Conservation (phyloP, 305 asterid species). For the Petunia hybrid region DNA sequence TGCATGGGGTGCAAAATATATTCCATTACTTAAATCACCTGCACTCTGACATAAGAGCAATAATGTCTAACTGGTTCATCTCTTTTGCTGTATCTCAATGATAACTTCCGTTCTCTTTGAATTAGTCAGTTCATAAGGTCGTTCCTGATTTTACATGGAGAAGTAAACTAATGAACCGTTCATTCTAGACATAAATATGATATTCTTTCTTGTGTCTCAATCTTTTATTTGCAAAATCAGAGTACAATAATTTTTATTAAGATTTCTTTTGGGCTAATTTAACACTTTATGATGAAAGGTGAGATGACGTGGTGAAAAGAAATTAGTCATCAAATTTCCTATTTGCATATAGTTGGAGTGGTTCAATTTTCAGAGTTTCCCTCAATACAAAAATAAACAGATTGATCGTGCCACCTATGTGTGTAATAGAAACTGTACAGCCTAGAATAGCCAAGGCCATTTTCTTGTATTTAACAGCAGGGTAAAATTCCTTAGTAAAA, state of each 20-base stretch:
- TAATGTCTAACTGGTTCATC: not conserved
- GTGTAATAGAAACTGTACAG: not conserved
- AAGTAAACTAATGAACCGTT: not conserved
- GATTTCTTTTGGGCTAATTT: too few species aligned
- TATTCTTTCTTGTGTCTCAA: too few species aligned
- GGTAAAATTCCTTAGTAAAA: conserved; percentile 7
- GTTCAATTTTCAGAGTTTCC: too few species aligned
- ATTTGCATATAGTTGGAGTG: too few species aligned
- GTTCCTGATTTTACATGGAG: not conserved
- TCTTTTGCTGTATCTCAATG: not conserved
- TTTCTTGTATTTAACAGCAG: not conserved
- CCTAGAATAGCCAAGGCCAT: conserved; percentile 21
- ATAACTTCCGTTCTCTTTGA: not conserved
- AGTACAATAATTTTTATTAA: too few species aligned
- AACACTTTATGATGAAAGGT: too few species aligned
- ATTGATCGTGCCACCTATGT: conserved; percentile 13
- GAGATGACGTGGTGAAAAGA: too few species aligned
- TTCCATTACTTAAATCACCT: not conserved
- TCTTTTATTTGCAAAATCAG: too few species aligned
- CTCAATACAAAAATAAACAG: conserved; percentile 6
- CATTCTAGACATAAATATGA: too few species aligned
- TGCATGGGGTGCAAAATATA: not conserved
- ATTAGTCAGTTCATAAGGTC: not conserved
- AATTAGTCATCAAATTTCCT: too few species aligned
- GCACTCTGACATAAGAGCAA: not conserved